phyloP scores from a whole-genome alignment of 441 rosid species.

The Raphanus hybrid region DNA sequence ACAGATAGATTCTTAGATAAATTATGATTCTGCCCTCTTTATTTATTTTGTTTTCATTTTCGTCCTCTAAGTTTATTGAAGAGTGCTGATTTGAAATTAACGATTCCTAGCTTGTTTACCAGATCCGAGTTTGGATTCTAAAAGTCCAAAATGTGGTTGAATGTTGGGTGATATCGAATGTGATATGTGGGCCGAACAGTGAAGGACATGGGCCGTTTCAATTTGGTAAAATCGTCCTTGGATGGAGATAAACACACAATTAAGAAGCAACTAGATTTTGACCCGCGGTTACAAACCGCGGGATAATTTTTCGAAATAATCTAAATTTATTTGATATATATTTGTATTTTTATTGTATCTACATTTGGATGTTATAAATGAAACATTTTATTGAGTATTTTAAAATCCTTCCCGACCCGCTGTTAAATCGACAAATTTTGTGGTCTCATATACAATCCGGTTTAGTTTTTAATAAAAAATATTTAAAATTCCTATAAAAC shows the following conservation, averaged over 20 bases:
- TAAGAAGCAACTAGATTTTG: not conserved
- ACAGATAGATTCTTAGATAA: conserved; percentile 23
- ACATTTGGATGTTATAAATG: too few species aligned
- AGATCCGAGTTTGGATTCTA: not conserved
- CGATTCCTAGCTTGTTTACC: not conserved
- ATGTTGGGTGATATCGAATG: not conserved
- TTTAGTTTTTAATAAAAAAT: too few species aligned
- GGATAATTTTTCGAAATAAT: too few species aligned
- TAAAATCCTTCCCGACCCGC: too few species aligned
- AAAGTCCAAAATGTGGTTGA: not conserved
- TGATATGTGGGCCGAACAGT: not conserved
- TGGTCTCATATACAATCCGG: too few species aligned
- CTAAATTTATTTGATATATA: too few species aligned
- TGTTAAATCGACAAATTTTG: too few species aligned
- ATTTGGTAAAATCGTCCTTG: not conserved
- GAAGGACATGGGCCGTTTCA: not conserved
- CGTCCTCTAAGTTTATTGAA: not conserved
- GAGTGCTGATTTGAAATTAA: not conserved
- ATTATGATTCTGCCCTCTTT: not conserved
- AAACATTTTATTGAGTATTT: too few species aligned
- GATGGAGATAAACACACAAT: not conserved
- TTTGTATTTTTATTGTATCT: too few species aligned
- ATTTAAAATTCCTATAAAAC: too few species aligned
- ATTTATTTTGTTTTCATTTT: not conserved
- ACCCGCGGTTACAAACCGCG: too few species aligned